Conservation (phyloP, 2,329 filamentous ascomycete genomes). For the Arthrobotrys iridis region DNA sequence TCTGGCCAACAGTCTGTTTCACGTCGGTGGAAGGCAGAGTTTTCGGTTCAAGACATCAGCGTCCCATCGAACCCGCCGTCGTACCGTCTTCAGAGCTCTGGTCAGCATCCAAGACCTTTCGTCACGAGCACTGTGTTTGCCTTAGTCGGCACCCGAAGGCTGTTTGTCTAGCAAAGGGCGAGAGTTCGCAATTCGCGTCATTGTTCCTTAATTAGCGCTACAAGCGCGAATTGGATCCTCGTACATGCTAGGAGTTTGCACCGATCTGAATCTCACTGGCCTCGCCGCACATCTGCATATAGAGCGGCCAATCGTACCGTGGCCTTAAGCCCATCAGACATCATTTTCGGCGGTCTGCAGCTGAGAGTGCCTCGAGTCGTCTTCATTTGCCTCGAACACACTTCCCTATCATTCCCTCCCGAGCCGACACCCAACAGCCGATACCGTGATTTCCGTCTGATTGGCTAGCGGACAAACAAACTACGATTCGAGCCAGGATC, state of each 20-base stretch:
- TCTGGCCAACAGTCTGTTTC: slow-evolving; percentile 13
- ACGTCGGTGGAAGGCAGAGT: background rate
- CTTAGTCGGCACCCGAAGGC: background rate
- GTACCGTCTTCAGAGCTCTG: slow-evolving; percentile 9
- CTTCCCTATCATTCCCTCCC: background rate
- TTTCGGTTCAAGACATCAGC: background rate
- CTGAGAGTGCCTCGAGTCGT: slow-evolving; percentile 7
- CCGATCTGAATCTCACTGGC: slow-evolving; percentile 9
- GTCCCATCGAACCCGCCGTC: background rate
- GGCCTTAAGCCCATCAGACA: background rate
- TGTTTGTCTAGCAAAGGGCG: background rate
- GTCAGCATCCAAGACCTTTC: slow-evolving; percentile 9
- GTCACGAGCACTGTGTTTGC: slow-evolving; percentile 3
- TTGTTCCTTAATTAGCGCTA: slow-evolving; percentile 7
- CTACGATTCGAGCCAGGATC: background rate
- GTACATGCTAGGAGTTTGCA: background rate
- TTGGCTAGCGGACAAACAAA: background rate
- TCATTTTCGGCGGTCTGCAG: slow-evolving; percentile 8
- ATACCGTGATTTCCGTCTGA: background rate
- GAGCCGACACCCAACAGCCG: slow-evolving; percentile 18
- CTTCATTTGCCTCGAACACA: slow-evolving; percentile 6
- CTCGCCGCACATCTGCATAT: slow-evolving; percentile 34
- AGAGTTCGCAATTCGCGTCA: background rate
- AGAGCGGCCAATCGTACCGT: slow-evolving; percentile 22
- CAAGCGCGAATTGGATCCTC: slow-evolving; percentile 24